Conservation (phyloP, 345 rosid genomes). For the Jatropha curcas region DNA sequence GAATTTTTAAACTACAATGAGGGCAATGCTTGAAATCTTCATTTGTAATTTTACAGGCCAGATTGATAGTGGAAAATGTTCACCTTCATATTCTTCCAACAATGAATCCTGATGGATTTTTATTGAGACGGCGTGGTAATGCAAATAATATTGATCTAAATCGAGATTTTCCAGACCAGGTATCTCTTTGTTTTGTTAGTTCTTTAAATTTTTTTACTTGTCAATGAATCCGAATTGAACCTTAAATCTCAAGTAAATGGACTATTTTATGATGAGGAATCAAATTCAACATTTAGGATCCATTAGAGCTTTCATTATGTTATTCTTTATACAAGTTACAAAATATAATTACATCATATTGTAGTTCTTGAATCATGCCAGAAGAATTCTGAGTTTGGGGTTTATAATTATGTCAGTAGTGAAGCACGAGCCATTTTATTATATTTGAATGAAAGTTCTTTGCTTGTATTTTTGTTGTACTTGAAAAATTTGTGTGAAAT, state of each 20-base stretch:
- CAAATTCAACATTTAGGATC: background rate
- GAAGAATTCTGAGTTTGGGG: background rate
- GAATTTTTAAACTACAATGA: background rate
- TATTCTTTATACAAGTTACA: background rate
- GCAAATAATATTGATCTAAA: slow-evolving; percentile 86
- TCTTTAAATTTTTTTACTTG: slow-evolving; percentile 6
- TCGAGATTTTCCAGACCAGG: slow-evolving; percentile 99
- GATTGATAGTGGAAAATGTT: slow-evolving; percentile 68
- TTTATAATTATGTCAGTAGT: background rate
- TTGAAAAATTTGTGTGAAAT: background rate
- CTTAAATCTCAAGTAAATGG: background rate
- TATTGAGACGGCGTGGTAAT: slow-evolving; percentile 70
- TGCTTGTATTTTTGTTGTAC: background rate
- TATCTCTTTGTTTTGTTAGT: slow-evolving; percentile 30
- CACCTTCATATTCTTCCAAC: slow-evolving; percentile 95
- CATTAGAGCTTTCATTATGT: background rate
- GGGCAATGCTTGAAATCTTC: slow-evolving; percentile 7
- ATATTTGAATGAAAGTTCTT: background rate
- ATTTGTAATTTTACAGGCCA: slow-evolving; percentile 49
- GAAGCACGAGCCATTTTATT: background rate
- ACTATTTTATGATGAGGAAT: background rate
- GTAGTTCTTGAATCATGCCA: background rate
- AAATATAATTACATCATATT: background rate
- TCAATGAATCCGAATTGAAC: background rate
- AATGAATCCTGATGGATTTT: slow-evolving; percentile 94